Percentiles rank a stretch among this genome's conserved stretches.
phyloP scores from a whole-genome alignment of 257 asterid species.

The Nicotiana tomentosiformis region DNA sequence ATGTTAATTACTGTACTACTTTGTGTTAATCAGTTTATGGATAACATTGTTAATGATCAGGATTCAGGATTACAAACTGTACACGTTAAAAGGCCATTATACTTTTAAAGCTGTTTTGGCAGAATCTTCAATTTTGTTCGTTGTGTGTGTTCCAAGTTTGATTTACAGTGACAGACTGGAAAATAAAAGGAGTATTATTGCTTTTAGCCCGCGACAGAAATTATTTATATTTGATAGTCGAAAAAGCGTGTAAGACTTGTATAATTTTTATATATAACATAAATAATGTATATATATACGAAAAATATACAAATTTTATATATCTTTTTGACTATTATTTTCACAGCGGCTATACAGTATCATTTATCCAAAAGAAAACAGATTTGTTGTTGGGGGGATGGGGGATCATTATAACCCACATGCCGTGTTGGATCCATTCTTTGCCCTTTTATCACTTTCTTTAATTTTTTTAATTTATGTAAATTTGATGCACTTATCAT shows the following conservation, averaged over 20 bases:
- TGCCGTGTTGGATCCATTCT: conserved; percentile 27
- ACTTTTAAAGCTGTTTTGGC: neutral
- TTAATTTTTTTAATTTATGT: neutral
- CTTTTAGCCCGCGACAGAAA: too few relatives aligned
- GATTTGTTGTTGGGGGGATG: too few relatives aligned
- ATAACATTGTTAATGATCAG: neutral
- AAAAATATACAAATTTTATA: too few relatives aligned
- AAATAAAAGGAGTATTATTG: neutral
- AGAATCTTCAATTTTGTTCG: conserved; percentile 15
- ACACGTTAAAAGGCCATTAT: neutral
- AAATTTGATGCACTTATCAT: neutral
- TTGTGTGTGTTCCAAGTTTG: conserved; percentile 15
- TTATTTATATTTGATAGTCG: too few relatives aligned
- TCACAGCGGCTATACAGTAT: too few relatives aligned
- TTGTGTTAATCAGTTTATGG: conserved; percentile 10
- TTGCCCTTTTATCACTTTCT: conserved; percentile 1
- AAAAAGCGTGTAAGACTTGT: too few relatives aligned
- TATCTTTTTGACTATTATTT: too few relatives aligned
- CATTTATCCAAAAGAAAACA: neutral
- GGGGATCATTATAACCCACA: conserved; percentile 30
- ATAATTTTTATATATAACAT: too few relatives aligned
- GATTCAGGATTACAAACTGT: neutral
- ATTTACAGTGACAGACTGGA: conserved; percentile 15
- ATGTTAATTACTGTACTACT: neutral
- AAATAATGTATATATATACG: too few relatives aligned